These are phyloP conservation scores for Hypoxylon cercidicola DNA, from an alignment of 495 filamentous ascomycete genomes.

Conservation along the genomic window DNA sequence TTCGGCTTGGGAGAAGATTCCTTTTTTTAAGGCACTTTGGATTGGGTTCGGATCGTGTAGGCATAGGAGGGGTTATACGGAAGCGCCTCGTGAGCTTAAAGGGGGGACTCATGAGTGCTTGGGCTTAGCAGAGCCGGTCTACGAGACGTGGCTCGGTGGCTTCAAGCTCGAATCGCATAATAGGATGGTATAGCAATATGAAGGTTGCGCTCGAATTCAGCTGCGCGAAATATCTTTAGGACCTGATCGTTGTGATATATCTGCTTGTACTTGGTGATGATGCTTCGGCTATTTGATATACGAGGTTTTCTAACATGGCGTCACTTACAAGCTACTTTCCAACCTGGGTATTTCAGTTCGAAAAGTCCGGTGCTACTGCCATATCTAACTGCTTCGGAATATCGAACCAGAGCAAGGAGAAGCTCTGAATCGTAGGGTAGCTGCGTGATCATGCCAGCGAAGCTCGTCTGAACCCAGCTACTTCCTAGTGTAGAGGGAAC, in stretches of 20 bases:
- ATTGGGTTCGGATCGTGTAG: conserved; percentile 19
- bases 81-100: conserved; percentile 17
- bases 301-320: too few species aligned
- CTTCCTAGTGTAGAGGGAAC: too few species aligned
- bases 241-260: not conserved
- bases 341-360: too few species aligned
- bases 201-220: conserved; percentile 19
- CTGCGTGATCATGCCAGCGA: too few species aligned
- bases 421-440: too few species aligned
- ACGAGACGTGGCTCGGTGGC: conserved; percentile 22
- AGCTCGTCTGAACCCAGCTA: too few species aligned
- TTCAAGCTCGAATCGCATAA: conserved; percentile 31
- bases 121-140: conserved; percentile 12
- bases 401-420: too few species aligned
- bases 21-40: conserved; percentile 30
- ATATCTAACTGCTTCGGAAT: too few species aligned
- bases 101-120: conserved; percentile 11
- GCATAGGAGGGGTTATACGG: conserved; percentile 21
- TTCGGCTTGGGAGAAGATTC: conserved; percentile 6
- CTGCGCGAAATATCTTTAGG: conserved; percentile 5
- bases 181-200: conserved; percentile 40
- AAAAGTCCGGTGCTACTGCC: too few species aligned
- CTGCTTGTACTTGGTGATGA: not conserved
- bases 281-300: not conserved
- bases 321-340: too few species aligned